These are phyloP conservation scores for Hypoxylon sp. DNA, from an alignment of 2,329 filamentous ascomycete species.

Conservation along the genomic window DNA sequence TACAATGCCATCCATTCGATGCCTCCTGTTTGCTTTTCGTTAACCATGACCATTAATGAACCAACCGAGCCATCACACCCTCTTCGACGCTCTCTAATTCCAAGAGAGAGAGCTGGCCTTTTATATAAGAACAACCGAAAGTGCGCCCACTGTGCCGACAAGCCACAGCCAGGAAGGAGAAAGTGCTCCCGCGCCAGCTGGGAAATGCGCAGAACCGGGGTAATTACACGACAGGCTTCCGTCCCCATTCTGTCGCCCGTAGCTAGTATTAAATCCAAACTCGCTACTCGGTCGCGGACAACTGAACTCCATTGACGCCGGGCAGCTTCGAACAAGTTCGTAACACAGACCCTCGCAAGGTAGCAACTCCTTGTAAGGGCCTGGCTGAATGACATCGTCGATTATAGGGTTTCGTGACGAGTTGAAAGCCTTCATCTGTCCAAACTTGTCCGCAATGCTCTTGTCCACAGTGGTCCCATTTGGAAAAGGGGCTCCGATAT, in stretches of 20 bases:
- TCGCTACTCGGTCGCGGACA: constrained; percentile 70
- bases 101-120: neutral
- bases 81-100: constrained; percentile 34
- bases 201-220: constrained; percentile 68
- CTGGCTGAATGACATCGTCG: constrained; percentile 77
- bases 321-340: constrained; percentile 86
- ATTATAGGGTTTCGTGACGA: constrained; percentile 78
- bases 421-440: constrained; percentile 58
- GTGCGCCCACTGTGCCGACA: constrained; percentile 23
- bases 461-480: constrained; percentile 71
- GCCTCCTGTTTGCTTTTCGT: constrained; percentile 30
- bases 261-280: constrained; percentile 61
- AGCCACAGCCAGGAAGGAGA: constrained; percentile 45
- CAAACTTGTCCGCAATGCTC: constrained; percentile 46
- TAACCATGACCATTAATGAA: constrained; percentile 27
- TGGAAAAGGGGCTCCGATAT: constrained; percentile 76
- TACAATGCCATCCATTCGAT: constrained; percentile 46
- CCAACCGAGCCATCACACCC: constrained; percentile 41
- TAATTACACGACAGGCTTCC: constrained; percentile 67
- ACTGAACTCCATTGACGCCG: constrained; percentile 77
- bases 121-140: constrained; percentile 38
- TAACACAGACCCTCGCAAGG: constrained; percentile 92
- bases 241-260: constrained; percentile 52
- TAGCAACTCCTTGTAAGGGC: constrained; percentile 92
- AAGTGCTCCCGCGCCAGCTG: constrained; percentile 53